Base-by-base conservation (phyloP, 495 filamentous ascomycete species). In the Lasiosphaeriaceae sp. region DNA sequence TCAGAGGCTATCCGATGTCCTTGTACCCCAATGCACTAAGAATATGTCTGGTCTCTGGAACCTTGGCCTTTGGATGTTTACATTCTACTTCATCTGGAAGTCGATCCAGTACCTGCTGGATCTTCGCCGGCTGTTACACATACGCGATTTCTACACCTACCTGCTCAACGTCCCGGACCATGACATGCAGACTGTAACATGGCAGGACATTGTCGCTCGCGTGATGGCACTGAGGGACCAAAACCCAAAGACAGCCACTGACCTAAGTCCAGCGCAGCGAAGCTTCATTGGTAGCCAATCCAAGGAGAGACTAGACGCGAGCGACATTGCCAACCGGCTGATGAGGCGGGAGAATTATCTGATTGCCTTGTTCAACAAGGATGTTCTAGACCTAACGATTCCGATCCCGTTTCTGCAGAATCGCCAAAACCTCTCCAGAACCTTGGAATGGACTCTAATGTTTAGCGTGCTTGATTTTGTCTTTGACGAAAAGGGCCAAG, bases 331-430 rank as follows among this genome's bases (percentile, higher is more conserved):
- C 8, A 98, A 97, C 66, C 86, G 94, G 47, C 71, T 98, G 48
- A 97, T 98, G 94, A 87, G 94, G 60, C 86, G 88, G 66, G 94
- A 96, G 56, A 98, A 98, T 64, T 98, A 96, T 61, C 75, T 96
- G 59, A 97, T 98, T 65, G 94, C 95, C 11, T 68, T 98, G 50
- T 88, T 97, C 72, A 98, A 98, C 73, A 97, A 97, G 69, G 93
- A 97, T 39, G 84, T 97, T 29, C 70, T 98, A 31, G 87, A 98
- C 69, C 77, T 96, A 22, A 89, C 88, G 0, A 79, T 96, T 16
- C 90, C 90, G 3, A 70, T 98, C 7, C 94, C 94, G 0, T 93
- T 96, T 54, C 65, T 97, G 7, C 77, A 82, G 43, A 88, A 87
- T 51, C 80, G 87, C 43, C 89, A 91, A 59, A 71, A 92, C 11